A percentile compares a stretch with the other conserved stretches of the same genome.
Evolutionary conservation across 768 basidiomycete genomes (phyloP).

Genomic region (Leucosporidium creatinivorum): DNA sequence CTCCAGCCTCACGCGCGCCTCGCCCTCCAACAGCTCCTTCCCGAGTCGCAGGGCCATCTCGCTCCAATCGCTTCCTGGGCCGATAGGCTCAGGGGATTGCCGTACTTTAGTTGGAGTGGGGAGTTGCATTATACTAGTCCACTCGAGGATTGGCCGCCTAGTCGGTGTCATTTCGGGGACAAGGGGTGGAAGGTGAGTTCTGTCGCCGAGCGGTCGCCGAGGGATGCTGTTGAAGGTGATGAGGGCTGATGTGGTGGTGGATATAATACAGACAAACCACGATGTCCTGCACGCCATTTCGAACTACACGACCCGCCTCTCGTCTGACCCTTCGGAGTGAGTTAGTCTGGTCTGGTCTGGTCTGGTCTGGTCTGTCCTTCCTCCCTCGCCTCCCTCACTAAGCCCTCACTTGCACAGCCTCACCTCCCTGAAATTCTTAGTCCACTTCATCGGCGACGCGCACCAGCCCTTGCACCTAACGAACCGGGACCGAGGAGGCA

Average conservation of each 20-base stretch:
- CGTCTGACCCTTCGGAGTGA: slow-evolving; percentile 18
- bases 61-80: slow-evolving; percentile 85
- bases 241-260: no score
- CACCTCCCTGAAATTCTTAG: slow-evolving; percentile 78
- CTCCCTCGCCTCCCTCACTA: background rate
- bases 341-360: background rate
- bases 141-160: slow-evolving; percentile 48
- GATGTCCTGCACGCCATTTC: slow-evolving; percentile 73
- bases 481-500: slow-evolving; percentile 80
- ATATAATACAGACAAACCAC: slow-evolving; percentile 33
- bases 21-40: slow-evolving; percentile 56
- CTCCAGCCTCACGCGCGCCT: slow-evolving; percentile 64
- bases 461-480: slow-evolving; percentile 90
- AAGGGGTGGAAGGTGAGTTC: slow-evolving; percentile 50
- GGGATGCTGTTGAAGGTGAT: no score
- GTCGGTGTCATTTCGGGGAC: slow-evolving; percentile 58
- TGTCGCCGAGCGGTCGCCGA: no score
- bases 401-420: background rate
- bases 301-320: slow-evolving; percentile 50
- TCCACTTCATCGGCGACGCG: slow-evolving; percentile 84
- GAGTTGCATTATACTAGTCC: slow-evolving; percentile 23
- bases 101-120: slow-evolving; percentile 15
- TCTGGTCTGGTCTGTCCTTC: background rate
- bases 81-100: slow-evolving; percentile 51
- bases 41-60: slow-evolving; percentile 59